Evolutionary conservation across 305 asterid species (phyloP), one percentile per base, ranked within the genome.

Genomic region (Solanum hybrid): DNA sequence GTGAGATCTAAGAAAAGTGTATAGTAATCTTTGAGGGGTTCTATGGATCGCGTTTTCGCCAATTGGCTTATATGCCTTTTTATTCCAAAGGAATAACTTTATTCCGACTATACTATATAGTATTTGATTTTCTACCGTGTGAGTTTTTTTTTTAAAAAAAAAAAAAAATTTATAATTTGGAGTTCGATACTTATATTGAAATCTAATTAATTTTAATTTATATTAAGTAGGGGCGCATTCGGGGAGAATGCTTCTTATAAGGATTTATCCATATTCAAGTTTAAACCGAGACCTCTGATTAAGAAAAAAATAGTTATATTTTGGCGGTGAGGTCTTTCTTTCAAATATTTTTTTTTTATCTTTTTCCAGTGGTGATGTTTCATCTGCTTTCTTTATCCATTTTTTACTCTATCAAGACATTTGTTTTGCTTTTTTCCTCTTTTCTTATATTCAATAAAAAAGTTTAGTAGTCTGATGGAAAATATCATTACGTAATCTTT

Each of bases 1-100:
- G 38, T 82, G 87, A 82, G 87, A 82, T 82, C 87, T 82, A 82
- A 82, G 87, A 46, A 17, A 82, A 46, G 73, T 46, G 40, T 46
- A 82, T 29, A 82, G 72, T 82, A 82, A 46, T 82, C 69, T 40
- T 14, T 27, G n/a, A 16, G 85, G 64, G 34, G 22, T 42, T 82
- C 73, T 51, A 46, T 29, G 71, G 73, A 82, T 42, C 27, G 87
- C 3, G 40, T 46, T 82, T 82, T 82, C 36, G 40, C 17, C 73
- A 20, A 82, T 73, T 17, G 40, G 10, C 29, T 46, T 26, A 26
- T 80, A 40, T 40, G 69, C 36, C 86, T 42, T 80, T 81, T 81
- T 81, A 81, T 27, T 42, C 26, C 17, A 26, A 81, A 42, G 37
- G 71, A 16, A 27, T 81, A 56, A 40, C 35, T 26, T 12, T 36